These are phyloP conservation scores for Heliosperma pusillum DNA, from an alignment of 148 eudicot genomes.

Conservation along the genomic window DNA sequence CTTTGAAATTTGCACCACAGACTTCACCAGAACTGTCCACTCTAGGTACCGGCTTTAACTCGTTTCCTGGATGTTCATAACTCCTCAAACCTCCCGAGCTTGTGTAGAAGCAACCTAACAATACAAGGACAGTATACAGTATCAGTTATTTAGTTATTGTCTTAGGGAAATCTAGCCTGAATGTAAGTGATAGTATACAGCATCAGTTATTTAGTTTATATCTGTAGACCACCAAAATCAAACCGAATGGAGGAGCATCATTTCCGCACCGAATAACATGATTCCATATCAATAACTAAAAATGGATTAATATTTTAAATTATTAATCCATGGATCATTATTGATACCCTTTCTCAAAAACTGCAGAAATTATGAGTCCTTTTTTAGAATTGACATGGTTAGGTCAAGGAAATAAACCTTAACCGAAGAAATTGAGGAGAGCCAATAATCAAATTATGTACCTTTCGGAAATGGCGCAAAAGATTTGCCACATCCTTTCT, in stretches of 20 bases:
- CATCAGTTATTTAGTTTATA: no score
- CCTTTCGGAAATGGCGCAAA: slow-evolving; percentile 97
- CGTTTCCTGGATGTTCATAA: slow-evolving; percentile 68
- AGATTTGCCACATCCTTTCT: slow-evolving; percentile 85
- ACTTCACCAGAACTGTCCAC: slow-evolving; percentile 83
- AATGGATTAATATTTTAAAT: no score
- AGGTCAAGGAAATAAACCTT: no score
- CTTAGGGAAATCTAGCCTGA: not conserved
- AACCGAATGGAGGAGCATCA: no score
- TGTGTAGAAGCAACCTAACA: slow-evolving; percentile 76
- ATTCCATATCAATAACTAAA: no score
- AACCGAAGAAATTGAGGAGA: not conserved
- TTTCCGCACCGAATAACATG: no score
- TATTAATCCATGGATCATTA: no score
- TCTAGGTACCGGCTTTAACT: slow-evolving; percentile 77
- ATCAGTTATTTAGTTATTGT: not conserved
- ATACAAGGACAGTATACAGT: not conserved
- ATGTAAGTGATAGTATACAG: no score
- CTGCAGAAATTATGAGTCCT: no score
- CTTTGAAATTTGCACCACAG: slow-evolving; percentile 72
- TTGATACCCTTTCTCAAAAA: no score
- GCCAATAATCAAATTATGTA: slow-evolving; percentile 12
- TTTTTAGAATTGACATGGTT: no score
- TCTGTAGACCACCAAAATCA: no score
- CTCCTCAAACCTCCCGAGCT: slow-evolving; percentile 81